These are phyloP conservation scores for Kodamaea hsintzibuensis DNA, from an alignment of 805 yeast species.

Conservation along the genomic window DNA sequence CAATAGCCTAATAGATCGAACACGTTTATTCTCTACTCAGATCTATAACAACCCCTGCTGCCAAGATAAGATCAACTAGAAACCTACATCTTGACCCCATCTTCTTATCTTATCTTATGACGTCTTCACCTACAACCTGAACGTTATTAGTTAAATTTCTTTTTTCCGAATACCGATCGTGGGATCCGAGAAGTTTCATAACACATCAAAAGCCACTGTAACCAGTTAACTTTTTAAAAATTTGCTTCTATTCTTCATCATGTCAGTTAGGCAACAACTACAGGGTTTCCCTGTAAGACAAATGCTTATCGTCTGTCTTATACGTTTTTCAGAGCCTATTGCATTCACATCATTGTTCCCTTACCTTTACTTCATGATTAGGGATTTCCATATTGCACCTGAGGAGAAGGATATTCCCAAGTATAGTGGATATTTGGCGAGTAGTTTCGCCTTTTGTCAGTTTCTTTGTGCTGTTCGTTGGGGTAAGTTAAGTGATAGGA, in stretches of 20 bases:
- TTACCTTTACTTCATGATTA: slow-evolving; percentile 62
- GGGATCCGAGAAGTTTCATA: not conserved
- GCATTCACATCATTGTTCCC: slow-evolving; percentile 67
- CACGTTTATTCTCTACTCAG: too few relatives aligned
- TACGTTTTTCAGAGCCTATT: slow-evolving; percentile 61
- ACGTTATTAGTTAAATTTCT: not conserved
- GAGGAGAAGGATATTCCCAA: slow-evolving; percentile 54
- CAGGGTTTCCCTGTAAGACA: slow-evolving; percentile 58
- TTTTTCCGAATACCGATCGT: not conserved
- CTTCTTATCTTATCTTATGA: not conserved
- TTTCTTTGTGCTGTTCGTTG: slow-evolving; percentile 58
- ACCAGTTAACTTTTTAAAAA: not conserved
- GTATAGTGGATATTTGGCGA: slow-evolving; percentile 62
- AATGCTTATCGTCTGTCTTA: slow-evolving; percentile 36
- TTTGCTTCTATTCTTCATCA: not conserved
- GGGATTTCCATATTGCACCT: slow-evolving; percentile 51
- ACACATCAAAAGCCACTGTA: slow-evolving; percentile 1
- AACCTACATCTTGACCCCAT: too few relatives aligned
- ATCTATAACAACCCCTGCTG: too few relatives aligned
- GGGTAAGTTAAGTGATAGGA: slow-evolving; percentile 55
- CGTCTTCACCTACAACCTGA: not conserved
- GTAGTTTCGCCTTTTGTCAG: slow-evolving; percentile 62
- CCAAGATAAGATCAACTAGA: too few relatives aligned
- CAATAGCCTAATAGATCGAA: too few relatives aligned
- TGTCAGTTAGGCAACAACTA: slow-evolving; percentile 1